phyloP scores from a whole-genome alignment of 768 basidiomycete species.

The Mycena floridula region DNA sequence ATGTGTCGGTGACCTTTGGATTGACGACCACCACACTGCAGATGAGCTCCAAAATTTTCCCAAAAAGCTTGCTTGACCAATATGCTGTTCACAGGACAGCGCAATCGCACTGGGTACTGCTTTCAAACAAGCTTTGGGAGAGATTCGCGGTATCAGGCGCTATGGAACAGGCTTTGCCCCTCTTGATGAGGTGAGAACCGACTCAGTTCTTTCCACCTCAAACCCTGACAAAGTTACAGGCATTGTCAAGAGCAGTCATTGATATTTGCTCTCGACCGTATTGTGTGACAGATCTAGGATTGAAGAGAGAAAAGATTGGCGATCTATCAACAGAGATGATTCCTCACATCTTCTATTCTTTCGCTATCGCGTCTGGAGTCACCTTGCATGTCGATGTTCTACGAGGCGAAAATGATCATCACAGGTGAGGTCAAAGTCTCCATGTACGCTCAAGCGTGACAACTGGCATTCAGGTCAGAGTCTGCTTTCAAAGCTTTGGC shows the following conservation, averaged over 20 bases:
- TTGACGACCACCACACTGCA: conserved; percentile 98
- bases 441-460: conserved; percentile 1
- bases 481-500: conserved; percentile 98
- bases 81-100: conserved; percentile 82
- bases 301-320: conserved; percentile 88
- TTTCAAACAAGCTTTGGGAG: conserved; percentile 93
- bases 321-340: conserved; percentile 97
- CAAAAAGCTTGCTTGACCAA: conserved; percentile 16
- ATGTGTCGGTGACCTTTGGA: conserved; percentile 93
- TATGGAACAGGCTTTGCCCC: conserved; percentile 98
- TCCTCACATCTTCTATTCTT: conserved; percentile 95
- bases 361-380: conserved; percentile 92
- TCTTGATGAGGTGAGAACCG: conserved; percentile 75
- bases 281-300: conserved; percentile 87
- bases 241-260: conserved; percentile 91
- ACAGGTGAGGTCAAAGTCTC: conserved; percentile 56
- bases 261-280: conserved; percentile 98
- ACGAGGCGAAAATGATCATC: conserved; percentile 95
- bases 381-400: conserved; percentile 94
- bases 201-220: conserved; percentile 1
- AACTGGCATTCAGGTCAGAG: conserved; percentile 60
- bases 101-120: conserved; percentile 84
- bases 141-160: conserved; percentile 87
- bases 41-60: conserved; percentile 75
- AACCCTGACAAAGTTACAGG: conserved; percentile 41